These are phyloP conservation scores for Carpinus fangiana DNA, from an alignment of 306 rosid genomes.

Conservation along the genomic window DNA sequence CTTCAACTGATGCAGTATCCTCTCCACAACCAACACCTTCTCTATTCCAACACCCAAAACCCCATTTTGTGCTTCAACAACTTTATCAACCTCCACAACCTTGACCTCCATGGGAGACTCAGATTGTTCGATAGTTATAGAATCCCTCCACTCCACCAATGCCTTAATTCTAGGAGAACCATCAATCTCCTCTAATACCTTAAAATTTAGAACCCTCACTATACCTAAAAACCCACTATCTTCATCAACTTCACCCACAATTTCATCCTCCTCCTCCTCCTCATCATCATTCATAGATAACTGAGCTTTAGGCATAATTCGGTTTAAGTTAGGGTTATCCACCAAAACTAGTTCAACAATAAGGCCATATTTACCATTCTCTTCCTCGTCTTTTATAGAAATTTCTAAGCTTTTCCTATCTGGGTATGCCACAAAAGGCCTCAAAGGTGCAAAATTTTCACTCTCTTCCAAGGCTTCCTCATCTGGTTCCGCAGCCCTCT, in stretches of 20 bases:
- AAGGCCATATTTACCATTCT: conserved; percentile 5
- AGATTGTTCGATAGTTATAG: conserved; percentile 23
- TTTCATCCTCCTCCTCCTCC: conserved; percentile 15
- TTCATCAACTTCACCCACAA: conserved; percentile 26
- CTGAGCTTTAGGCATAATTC: conserved; percentile 58
- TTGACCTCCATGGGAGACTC: conserved; percentile 15
- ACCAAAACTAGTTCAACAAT: conserved; percentile 20
- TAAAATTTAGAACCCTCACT: conserved; percentile 17
- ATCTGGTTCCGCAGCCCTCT: conserved; percentile 31
- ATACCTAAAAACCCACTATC: conserved; percentile 19
- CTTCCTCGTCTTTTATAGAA: conserved; percentile 21
- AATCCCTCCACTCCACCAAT: conserved; percentile 13
- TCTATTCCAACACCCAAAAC: background rate
- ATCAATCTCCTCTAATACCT: conserved; percentile 19
- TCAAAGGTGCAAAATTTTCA: conserved; percentile 5
- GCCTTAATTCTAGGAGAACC: conserved; percentile 33
- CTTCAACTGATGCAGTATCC: background rate
- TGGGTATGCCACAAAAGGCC: conserved; percentile 23
- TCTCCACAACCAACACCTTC: conserved; percentile 12
- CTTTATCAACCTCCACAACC: conserved; percentile 9
- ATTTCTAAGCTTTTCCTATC: conserved; percentile 10
- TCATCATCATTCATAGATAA: conserved; percentile 43
- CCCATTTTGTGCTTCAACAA: conserved; percentile 24
- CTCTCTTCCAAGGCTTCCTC: conserved; percentile 7
- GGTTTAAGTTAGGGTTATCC: conserved; percentile 10